Percentiles rank a stretch among this genome's conserved stretches.
phyloP scores from a whole-genome alignment of 495 filamentous ascomycete species.

The Podospora pseudocomata region DNA sequence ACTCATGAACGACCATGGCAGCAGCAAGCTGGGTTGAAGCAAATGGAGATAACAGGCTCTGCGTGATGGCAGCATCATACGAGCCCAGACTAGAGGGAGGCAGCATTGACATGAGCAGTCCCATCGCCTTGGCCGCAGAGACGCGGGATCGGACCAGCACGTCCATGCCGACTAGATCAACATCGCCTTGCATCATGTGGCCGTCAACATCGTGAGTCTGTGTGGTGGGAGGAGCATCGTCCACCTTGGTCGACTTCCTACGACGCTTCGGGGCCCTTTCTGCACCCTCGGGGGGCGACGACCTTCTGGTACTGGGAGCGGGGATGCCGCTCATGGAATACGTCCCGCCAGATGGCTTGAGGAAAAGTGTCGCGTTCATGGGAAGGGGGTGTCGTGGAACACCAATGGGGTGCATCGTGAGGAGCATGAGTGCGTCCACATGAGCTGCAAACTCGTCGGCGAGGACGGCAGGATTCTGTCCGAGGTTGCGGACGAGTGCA shows the following conservation, averaged over 20 bases:
- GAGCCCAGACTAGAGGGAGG: constrained; percentile 45
- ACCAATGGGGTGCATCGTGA: constrained; percentile 86
- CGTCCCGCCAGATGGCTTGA: constrained; percentile 87
- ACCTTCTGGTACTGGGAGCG: constrained; percentile 49
- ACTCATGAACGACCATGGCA: constrained; percentile 85
- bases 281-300: constrained; percentile 56
- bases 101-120: constrained; percentile 64
- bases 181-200: constrained; percentile 94
- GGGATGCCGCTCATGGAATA: constrained; percentile 55
- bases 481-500: constrained; percentile 66
- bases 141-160: constrained; percentile 84
- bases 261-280: constrained; percentile 61
- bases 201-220: constrained; percentile 92
- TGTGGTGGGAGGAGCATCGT: constrained; percentile 55
- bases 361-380: constrained; percentile 84
- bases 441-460: constrained; percentile 64
- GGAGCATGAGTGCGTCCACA: constrained; percentile 68
- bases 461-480: constrained; percentile 54
- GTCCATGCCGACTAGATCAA: constrained; percentile 88
- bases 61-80: constrained; percentile 57
- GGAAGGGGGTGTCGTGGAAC: constrained; percentile 82
- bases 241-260: constrained; percentile 77
- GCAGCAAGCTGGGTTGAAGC: constrained; percentile 83
- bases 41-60: constrained; percentile 62
- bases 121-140: constrained; percentile 78